Evolutionary conservation across 2,329 filamentous ascomycete species (phyloP).

Genomic region (Exophiala mesophila): DNA sequence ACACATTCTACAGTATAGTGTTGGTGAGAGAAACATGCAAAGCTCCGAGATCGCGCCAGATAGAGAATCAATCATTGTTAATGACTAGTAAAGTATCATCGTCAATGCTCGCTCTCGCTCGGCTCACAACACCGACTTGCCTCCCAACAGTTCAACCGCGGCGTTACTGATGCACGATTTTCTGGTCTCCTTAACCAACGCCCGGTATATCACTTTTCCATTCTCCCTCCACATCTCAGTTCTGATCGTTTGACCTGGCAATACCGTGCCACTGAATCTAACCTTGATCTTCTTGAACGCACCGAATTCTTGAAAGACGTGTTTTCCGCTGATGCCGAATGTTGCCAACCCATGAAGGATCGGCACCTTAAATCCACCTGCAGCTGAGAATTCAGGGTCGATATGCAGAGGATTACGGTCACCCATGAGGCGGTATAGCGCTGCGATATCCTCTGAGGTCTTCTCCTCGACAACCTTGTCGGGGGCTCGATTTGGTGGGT

Average conservation of each 20-base stretch:
- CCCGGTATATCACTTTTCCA: slow-evolving; percentile 73
- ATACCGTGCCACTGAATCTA: slow-evolving; percentile 75
- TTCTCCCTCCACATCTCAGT: slow-evolving; percentile 94
- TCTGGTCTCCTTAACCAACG: slow-evolving; percentile 84
- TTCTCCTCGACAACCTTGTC: slow-evolving; percentile 78
- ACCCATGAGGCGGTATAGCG: slow-evolving; percentile 84
- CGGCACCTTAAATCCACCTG: slow-evolving; percentile 87
- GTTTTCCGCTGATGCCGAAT: slow-evolving; percentile 86
- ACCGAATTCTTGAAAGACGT: slow-evolving; percentile 78
- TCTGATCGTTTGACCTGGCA: slow-evolving; percentile 68
- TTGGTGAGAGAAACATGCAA: too few relatives aligned
- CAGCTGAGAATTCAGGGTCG: slow-evolving; percentile 86
- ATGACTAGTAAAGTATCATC: too few relatives aligned
- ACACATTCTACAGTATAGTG: too few relatives aligned
- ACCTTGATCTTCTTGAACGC: slow-evolving; percentile 87
- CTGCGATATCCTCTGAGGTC: slow-evolving; percentile 85
- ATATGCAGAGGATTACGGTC: slow-evolving; percentile 96
- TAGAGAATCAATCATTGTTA: too few relatives aligned
- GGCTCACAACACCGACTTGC: not conserved
- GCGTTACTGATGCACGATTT: slow-evolving; percentile 79
- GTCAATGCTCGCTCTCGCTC: too few relatives aligned
- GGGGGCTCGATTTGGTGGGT: slow-evolving; percentile 67
- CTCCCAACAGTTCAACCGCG: slow-evolving; percentile 61
- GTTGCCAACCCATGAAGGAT: slow-evolving; percentile 94
- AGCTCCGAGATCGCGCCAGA: too few relatives aligned